A percentile compares a stretch with the other conserved stretches of the same genome.
phyloP scores from a whole-genome alignment of 2,329 filamentous ascomycete species.

The Fusarium circinatum region DNA sequence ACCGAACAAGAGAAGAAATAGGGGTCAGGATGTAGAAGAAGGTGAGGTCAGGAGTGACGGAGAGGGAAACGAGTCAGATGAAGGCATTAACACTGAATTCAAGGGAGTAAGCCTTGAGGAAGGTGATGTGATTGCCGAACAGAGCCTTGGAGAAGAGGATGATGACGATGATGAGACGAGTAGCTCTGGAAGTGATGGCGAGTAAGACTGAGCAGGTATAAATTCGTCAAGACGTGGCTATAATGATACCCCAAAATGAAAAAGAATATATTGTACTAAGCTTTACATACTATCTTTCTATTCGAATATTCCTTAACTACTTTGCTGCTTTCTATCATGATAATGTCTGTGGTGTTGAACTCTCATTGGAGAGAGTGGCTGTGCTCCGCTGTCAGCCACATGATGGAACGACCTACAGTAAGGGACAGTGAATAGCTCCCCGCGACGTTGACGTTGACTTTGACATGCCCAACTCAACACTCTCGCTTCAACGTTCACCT shows the following conservation, averaged over 20 bases:
- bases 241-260: background rate
- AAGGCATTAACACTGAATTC: constrained; percentile 27
- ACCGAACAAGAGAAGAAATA: constrained; percentile 38
- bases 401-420: constrained; percentile 9
- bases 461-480: constrained; percentile 14
- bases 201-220: constrained; percentile 13
- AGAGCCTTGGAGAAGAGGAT: constrained; percentile 52
- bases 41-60: constrained; percentile 48
- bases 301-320: background rate
- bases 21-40: constrained; percentile 46
- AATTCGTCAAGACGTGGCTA: background rate
- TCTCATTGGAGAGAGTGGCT: constrained; percentile 18
- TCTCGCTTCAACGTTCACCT: constrained; percentile 13
- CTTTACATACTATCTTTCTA: background rate
- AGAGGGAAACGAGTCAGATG: constrained; percentile 41
- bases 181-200: constrained; percentile 55
- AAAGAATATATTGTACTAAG: background rate
- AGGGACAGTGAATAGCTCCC: constrained; percentile 32
- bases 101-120: constrained; percentile 38
- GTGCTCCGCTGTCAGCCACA: constrained; percentile 36
- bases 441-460: constrained; percentile 9
- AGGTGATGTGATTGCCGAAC: constrained; percentile 53
- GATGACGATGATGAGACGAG: constrained; percentile 53
- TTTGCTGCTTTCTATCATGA: background rate
- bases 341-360: background rate